phyloP scores from a whole-genome alignment of 169 alveolate species.

The Cryptosporidium baileyi region DNA sequence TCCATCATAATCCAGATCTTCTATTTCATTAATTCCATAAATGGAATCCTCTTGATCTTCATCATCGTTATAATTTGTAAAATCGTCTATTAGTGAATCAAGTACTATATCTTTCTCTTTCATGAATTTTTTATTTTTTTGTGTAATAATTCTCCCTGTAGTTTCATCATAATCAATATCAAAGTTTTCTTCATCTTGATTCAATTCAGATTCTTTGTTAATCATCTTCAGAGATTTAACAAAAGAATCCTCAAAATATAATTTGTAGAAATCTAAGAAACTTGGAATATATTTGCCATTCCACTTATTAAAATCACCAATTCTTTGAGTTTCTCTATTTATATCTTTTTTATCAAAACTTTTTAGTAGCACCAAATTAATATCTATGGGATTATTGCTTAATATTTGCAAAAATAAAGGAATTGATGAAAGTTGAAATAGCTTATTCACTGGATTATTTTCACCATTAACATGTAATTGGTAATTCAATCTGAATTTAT shows the following conservation, averaged over 20 bases:
- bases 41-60: constrained; percentile 45
- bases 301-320: constrained; percentile 47
- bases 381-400: constrained; percentile 44
- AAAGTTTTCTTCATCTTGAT: constrained; percentile 26
- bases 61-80: constrained; percentile 6
- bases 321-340: not conserved
- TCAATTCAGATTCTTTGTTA: not conserved
- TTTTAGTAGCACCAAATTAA: constrained; percentile 11
- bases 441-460: not conserved
- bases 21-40: not conserved
- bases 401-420: constrained; percentile 44
- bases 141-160: constrained; percentile 19
- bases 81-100: constrained; percentile 51
- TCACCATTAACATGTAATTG: not conserved
- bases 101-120: not conserved
- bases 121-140: not conserved
- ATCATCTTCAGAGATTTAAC: not conserved
- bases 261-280: constrained; percentile 28
- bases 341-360: not conserved
- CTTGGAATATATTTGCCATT: constrained; percentile 23
- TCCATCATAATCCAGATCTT: constrained; percentile 73
- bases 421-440: constrained; percentile 13
- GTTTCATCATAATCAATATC: constrained; percentile 62
- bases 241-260: constrained; percentile 37
- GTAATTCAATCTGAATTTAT: not conserved